Evolutionary conservation across 2,329 filamentous ascomycete species (phyloP), one percentile per base, ranked within the genome.

Genomic region (Arthrobotrys entomopaga): DNA sequence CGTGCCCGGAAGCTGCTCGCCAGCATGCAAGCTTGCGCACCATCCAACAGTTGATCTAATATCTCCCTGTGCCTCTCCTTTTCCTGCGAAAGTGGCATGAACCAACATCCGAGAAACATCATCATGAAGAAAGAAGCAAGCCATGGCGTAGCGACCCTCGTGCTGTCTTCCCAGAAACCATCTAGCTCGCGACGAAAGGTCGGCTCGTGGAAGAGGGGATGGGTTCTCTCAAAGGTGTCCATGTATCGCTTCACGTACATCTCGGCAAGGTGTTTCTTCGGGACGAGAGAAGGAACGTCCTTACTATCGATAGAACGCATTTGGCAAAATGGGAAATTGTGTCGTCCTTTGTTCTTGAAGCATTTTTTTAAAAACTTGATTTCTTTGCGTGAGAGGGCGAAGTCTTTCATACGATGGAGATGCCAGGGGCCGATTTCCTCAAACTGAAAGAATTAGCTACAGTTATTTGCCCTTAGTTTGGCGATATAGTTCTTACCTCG

Each of bases 101-200:
- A 74, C 70, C 70, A 64, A 52, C 70, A 74, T 5, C 70, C 70
- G 5, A 74, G 63, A 38, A 67, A 74, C 70, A 74, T 67, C 70
- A 74, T 74, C 70, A 74, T 74, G 63, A 74, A 74, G 29, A 73
- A 46, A 1, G 19, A 61, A 19, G 54, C 69, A 19, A 65, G 26
- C 69, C 69, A 73, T 2, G 61, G 43, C 6, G 49, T 48, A 2
- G 54, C 60, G 0, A 57, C 59, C 15, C 46, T 60, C 5, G 54
- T 16, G 4, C 42, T 40, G 38, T 66, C 69, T 22, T 73, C 46
- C 69, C 69, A 73, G 26, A 73, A 73, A n/a, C 29, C 20, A 13
- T 73, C 69, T 20, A 73, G 38, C 22, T 73, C 69, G 16, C 42
- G 60, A 4, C 57, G 61, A 52, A 73, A 73, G 3, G 69, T 60